Conservation (phyloP, 371 early-diverging fungal genomes). For the Mitosporidium daphniae region DNA sequence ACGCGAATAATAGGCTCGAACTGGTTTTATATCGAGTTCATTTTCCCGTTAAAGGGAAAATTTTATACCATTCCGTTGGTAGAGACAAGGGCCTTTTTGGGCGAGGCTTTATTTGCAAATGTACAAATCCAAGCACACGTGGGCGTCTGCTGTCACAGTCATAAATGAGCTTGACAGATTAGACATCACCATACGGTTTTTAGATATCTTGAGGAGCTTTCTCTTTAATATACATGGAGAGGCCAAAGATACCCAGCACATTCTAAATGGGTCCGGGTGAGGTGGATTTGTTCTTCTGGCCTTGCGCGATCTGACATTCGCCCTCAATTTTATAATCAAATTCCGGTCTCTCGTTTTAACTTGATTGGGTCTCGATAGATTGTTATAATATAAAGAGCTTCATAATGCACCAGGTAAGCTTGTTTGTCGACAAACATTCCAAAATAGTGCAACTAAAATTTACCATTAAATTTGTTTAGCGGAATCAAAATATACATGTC, state of each 20-base stretch:
- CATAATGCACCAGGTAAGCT: no score
- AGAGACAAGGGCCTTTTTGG: slow-evolving; percentile 16
- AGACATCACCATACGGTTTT: slow-evolving; percentile 16
- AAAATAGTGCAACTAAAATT: no score
- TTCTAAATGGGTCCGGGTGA: slow-evolving; percentile 10
- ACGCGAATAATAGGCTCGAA: slow-evolving; percentile 32
- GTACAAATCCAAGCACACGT: slow-evolving; percentile 27
- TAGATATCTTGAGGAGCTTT: slow-evolving; percentile 22
- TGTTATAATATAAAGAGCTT: no score
- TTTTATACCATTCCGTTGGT: slow-evolving; percentile 17
- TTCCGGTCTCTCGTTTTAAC: no score
- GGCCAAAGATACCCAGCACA: slow-evolving; percentile 37
- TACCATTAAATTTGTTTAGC: no score
- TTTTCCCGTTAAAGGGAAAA: slow-evolving; percentile 3
- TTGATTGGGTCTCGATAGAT: no score
- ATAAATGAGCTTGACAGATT: slow-evolving; percentile 6
- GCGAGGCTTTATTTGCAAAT: slow-evolving; percentile 14
- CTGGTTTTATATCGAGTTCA: slow-evolving; percentile 24
- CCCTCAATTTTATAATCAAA: no score
- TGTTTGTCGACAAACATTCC: no score
- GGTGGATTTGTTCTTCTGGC: no score
- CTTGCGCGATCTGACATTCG: no score
- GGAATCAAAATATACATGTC: no score
- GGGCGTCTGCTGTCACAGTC: slow-evolving; percentile 10
- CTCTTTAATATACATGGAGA: slow-evolving; percentile 23